phyloP scores from a whole-genome alignment of 1,284 basidiomycete species.

The Austropuccinia psidii region DNA sequence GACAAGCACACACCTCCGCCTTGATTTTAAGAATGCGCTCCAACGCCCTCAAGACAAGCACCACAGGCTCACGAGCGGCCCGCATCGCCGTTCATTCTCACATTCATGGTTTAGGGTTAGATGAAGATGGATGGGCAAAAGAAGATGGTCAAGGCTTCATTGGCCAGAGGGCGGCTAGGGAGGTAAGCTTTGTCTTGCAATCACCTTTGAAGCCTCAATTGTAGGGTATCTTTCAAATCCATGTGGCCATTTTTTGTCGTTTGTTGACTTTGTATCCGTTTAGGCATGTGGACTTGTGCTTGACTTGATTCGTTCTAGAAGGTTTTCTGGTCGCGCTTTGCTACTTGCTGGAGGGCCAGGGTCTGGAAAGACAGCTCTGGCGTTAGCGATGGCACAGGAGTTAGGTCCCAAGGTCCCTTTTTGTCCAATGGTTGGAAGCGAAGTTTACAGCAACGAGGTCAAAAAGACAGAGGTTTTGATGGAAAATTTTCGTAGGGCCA shows the following conservation, averaged over 20 bases:
- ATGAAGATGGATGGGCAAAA: slow-evolving; percentile 70
- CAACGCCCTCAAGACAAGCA: slow-evolving; percentile 8
- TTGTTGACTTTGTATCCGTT: slow-evolving; percentile 4
- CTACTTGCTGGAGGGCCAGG: slow-evolving; percentile 82
- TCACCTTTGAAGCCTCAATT: background rate
- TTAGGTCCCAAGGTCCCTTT: slow-evolving; percentile 92
- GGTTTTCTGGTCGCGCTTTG: slow-evolving; percentile 83
- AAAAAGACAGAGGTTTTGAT: slow-evolving; percentile 99
- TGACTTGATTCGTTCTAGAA: slow-evolving; percentile 79
- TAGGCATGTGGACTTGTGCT: slow-evolving; percentile 84
- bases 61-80: slow-evolving; percentile 9
- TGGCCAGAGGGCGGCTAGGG: slow-evolving; percentile 79
- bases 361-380: slow-evolving; percentile 91
- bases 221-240: background rate
- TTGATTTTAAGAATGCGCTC: background rate
- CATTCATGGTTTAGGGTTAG: slow-evolving; percentile 90
- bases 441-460: slow-evolving; percentile 94
- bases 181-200: slow-evolving; percentile 55
- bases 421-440: slow-evolving; percentile 95
- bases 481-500: slow-evolving; percentile 87
- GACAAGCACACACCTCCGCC: too few species aligned
- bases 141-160: slow-evolving; percentile 76
- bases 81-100: slow-evolving; percentile 86
- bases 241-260: slow-evolving; percentile 20
- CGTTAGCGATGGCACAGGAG: slow-evolving; percentile 86